Evolutionary conservation across 78 protist genomes (phyloP).

Genomic region (Dictyostelium intermedium): DNA sequence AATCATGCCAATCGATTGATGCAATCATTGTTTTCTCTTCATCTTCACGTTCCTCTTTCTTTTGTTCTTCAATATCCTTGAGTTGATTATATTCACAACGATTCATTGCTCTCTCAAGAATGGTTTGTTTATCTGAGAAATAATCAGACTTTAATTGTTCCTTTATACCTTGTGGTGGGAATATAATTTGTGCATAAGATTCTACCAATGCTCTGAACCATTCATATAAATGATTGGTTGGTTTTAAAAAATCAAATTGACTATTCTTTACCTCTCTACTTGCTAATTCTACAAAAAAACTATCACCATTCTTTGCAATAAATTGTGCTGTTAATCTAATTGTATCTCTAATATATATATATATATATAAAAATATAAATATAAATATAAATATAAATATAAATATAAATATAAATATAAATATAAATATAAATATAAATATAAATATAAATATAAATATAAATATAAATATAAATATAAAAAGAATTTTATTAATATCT

Average conservation of each 20-base stretch:
- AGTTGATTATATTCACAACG: slow-evolving; percentile 67
- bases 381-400: not conserved
- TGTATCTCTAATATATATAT: slow-evolving; percentile 59
- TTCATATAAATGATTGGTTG: slow-evolving; percentile 43
- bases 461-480: too few relatives aligned
- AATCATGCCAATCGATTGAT: slow-evolving; percentile 93
- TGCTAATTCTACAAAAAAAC: slow-evolving; percentile 65
- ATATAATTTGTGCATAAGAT: slow-evolving; percentile 58
- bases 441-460: too few relatives aligned
- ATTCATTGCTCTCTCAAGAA: slow-evolving; percentile 71
- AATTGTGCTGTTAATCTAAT: slow-evolving; percentile 86
- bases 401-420: too few relatives aligned
- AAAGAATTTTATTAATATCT: too few relatives aligned
- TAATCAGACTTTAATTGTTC: not conserved
- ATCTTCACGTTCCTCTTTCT: slow-evolving; percentile 77
- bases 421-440: too few relatives aligned
- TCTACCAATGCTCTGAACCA: slow-evolving; percentile 79
- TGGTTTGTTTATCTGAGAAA: slow-evolving; percentile 23
- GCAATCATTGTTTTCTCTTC: slow-evolving; percentile 54
- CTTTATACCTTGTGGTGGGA: slow-evolving; percentile 61
- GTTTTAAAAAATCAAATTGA: slow-evolving; percentile 87
- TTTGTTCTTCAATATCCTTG: slow-evolving; percentile 46
- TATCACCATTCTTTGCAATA: slow-evolving; percentile 80
- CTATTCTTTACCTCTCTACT: slow-evolving; percentile 72
- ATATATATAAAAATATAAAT: not conserved